Percentiles rank a stretch among this genome's conserved stretches.
Conservation (phyloP, 495 filamentous ascomycete genomes). For the Annulohypoxylon bovei region DNA sequence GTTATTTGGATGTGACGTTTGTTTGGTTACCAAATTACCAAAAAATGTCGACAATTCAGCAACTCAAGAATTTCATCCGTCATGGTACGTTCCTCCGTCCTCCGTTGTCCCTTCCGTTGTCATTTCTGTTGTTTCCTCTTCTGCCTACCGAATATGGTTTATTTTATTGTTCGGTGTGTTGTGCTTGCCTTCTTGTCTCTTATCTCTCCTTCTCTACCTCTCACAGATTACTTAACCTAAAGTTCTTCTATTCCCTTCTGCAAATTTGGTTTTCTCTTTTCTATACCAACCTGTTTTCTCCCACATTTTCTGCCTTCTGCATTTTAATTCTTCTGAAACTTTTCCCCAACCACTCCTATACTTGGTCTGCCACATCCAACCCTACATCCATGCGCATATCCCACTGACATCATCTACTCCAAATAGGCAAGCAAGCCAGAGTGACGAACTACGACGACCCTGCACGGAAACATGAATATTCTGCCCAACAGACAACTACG, state of each 20-base stretch:
- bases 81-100: conserved; percentile 68
- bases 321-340: neutral
- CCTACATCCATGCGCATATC: conserved; percentile 15
- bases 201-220: neutral
- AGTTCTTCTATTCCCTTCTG: neutral
- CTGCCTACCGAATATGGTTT: conserved; percentile 1
- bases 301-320: neutral
- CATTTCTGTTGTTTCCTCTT: conserved; percentile 15
- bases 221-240: neutral
- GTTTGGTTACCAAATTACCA: conserved; percentile 17
- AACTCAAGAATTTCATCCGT: conserved; percentile 95
- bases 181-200: conserved; percentile 7
- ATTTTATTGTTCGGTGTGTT: conserved; percentile 16
- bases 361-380: neutral
- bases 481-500: conserved; percentile 59
- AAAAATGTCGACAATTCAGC: conserved; percentile 78
- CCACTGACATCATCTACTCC: conserved; percentile 45
- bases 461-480: conserved; percentile 63
- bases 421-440: conserved; percentile 82
- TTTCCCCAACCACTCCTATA: neutral
- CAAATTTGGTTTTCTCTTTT: neutral
- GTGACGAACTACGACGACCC: conserved; percentile 67
- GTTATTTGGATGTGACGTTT: conserved; percentile 27
- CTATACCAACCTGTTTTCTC: neutral
- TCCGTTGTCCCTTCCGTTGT: conserved; percentile 3